Percentiles rank a stretch among this genome's conserved stretches.
Conservation (phyloP, 2,329 filamentous ascomycete species). For the Xylariaceae sp. region DNA sequence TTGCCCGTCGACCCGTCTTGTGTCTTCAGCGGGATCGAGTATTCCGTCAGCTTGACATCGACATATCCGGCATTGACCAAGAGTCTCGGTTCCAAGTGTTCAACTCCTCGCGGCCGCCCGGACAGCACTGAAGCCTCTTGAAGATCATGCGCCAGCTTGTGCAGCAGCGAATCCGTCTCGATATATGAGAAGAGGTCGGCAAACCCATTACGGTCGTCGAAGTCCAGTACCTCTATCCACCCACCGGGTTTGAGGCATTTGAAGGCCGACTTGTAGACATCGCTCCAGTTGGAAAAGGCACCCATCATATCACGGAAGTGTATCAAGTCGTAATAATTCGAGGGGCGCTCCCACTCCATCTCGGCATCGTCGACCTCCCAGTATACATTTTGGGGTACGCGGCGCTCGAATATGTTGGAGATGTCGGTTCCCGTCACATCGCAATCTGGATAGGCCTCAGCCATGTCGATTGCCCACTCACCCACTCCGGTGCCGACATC, state of each 20-base stretch:
- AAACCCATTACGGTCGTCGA: constrained; percentile 43
- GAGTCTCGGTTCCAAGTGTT: constrained; percentile 43
- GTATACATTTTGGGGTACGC: constrained; percentile 55
- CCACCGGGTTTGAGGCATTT: constrained; percentile 53
- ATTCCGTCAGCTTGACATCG: constrained; percentile 45
- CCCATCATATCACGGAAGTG: constrained; percentile 55
- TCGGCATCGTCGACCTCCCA: constrained; percentile 59
- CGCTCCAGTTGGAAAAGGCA: constrained; percentile 53
- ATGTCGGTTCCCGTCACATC: constrained; percentile 58
- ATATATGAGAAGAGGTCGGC: constrained; percentile 39
- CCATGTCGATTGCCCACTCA: constrained; percentile 50
- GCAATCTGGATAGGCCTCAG: constrained; percentile 48
- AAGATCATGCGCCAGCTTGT: constrained; percentile 39
- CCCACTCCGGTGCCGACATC: constrained; percentile 60
- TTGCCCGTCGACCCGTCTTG: constrained; percentile 46
- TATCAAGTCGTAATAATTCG: constrained; percentile 52
- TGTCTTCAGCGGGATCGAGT: constrained; percentile 46
- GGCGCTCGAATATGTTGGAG: constrained; percentile 53
- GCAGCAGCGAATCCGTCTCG: constrained; percentile 42
- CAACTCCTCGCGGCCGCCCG: constrained; percentile 42
- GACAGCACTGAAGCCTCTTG: constrained; percentile 40
- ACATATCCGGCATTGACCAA: constrained; percentile 49
- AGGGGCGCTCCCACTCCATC: constrained; percentile 52
- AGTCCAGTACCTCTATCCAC: constrained; percentile 54
- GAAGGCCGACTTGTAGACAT: constrained; percentile 50